phyloP scores from a whole-genome alignment of 2,329 filamentous ascomycete species.

The Bipolaris victoriae region DNA sequence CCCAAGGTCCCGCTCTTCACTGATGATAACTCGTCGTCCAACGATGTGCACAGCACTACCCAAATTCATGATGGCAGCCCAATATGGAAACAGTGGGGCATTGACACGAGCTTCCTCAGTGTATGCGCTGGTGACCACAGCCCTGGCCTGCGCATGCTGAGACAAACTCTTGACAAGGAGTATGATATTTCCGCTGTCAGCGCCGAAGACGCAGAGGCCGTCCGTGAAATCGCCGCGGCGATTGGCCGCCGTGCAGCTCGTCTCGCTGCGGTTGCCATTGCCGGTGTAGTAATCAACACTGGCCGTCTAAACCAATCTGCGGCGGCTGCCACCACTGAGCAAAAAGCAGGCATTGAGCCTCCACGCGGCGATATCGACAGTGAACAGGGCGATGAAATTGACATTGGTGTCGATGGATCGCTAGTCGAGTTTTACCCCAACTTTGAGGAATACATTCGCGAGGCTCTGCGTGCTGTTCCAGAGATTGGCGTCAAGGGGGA shows the following conservation, averaged over 20 bases:
- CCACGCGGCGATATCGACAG: conserved; percentile 44
- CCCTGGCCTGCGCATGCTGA: conserved; percentile 72
- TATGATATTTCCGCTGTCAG: conserved; percentile 78
- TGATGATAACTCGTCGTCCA: conserved; percentile 73
- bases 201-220: conserved; percentile 83
- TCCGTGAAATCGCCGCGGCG: conserved; percentile 81
- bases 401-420: conserved; percentile 93
- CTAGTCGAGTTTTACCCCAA: conserved; percentile 95
- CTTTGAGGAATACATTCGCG: conserved; percentile 86
- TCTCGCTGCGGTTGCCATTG: conserved; percentile 85
- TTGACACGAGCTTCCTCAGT: conserved; percentile 90
- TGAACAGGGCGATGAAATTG: conserved; percentile 71
- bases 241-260: conserved; percentile 88
- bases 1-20: conserved; percentile 73
- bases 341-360: conserved; percentile 43
- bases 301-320: conserved; percentile 64
- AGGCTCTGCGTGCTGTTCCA: conserved; percentile 76
- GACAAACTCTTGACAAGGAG: conserved; percentile 77
- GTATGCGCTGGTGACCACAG: conserved; percentile 82
- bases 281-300: conserved; percentile 80
- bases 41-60: conserved; percentile 72
- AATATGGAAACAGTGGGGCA: conserved; percentile 81
- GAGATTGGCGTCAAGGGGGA: conserved; percentile 80
- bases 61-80: conserved; percentile 60
- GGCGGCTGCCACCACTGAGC: conserved; percentile 46